Conservation (phyloP, 2,329 filamentous ascomycete genomes). For the Paracamarosporium sp. region DNA sequence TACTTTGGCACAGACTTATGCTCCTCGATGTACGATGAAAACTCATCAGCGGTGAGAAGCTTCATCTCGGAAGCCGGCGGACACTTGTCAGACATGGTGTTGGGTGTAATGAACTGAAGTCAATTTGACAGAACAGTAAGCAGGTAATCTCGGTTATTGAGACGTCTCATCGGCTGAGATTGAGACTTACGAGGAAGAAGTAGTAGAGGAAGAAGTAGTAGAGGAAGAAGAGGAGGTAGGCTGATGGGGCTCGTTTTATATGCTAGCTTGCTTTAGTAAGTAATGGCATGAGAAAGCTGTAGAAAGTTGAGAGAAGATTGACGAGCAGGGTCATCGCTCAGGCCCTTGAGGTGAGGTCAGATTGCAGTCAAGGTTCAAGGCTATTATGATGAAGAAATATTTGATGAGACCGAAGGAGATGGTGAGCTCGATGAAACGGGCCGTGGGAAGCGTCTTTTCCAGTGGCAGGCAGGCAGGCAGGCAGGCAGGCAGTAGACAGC, state of each 20-base stretch:
- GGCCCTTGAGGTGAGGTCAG: no score
- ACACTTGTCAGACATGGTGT: not conserved
- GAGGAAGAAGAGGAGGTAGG: not conserved
- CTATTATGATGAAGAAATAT: no score
- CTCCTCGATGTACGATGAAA: not conserved
- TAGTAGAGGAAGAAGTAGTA: not conserved
- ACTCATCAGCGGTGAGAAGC: constrained; percentile 8
- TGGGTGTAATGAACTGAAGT: not conserved
- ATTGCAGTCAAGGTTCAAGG: no score
- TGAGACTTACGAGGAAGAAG: not conserved
- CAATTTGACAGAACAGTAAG: not conserved
- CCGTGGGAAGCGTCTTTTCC: no score
- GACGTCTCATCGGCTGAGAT: not conserved
- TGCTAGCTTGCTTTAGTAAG: no score
- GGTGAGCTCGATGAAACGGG: no score
- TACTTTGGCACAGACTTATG: not conserved
- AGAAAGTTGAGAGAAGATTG: no score
- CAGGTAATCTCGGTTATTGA: not conserved
- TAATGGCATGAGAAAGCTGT: no score
- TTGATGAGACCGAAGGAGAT: no score
- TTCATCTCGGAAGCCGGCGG: not conserved
- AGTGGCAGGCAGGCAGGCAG: no score
- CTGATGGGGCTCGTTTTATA: not conserved
- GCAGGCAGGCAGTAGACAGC: no score
- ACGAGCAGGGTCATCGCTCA: no score